Base-by-base conservation (phyloP, 2,329 filamentous ascomycete genomes). In the Pseudohalonectria lignicola region DNA sequence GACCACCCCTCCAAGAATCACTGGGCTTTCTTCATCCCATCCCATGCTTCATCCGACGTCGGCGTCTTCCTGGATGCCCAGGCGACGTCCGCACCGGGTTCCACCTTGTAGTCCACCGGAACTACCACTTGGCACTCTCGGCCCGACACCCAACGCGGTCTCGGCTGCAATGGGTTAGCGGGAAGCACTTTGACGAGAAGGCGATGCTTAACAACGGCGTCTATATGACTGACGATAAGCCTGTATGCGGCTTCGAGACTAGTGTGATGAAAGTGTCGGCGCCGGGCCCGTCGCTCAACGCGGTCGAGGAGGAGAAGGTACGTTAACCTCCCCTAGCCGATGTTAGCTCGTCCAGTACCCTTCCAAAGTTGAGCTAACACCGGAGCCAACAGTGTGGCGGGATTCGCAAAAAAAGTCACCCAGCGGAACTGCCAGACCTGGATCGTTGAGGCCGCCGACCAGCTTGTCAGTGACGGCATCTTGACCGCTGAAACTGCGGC, bases 391-490 rank as follows among this genome's bases (percentile, higher is more conserved):
- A 16, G 4, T 8, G 34, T 13, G n/a, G n/a, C 25, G 34, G 20
- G 20, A 28, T 16, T 18, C 20, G 34, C 15, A 28, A 10, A 16
- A 36, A 23, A 16, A 18, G n/a, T 36, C 15, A 36, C 17, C 18
- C 34, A 28, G 34, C 25, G 34, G 13, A 9, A 39, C 28, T 43
- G 16, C 16, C 35, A 31, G 36, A 25, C 17, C 31, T 40, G 13
- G 17, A 25, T 26, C 5, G 8, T 39, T 6, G 39, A 50, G 45
- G 32, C 17, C 15, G 34, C 20, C 16, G 26, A 15, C 19, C 15
- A 31, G 28, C 19, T 36, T 11, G 34, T 20, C 17, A 16, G 15
- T 11, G 20, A 34, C n/a, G 23, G 32, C 7, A 30, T 28, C 9
- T 40, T 30, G 25, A 12, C 34, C 26, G n/a, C n/a, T 6, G 34